These are phyloP conservation scores for Pachysolen tannophilus DNA, from an alignment of 805 yeast genomes.

Conservation along the genomic window DNA sequence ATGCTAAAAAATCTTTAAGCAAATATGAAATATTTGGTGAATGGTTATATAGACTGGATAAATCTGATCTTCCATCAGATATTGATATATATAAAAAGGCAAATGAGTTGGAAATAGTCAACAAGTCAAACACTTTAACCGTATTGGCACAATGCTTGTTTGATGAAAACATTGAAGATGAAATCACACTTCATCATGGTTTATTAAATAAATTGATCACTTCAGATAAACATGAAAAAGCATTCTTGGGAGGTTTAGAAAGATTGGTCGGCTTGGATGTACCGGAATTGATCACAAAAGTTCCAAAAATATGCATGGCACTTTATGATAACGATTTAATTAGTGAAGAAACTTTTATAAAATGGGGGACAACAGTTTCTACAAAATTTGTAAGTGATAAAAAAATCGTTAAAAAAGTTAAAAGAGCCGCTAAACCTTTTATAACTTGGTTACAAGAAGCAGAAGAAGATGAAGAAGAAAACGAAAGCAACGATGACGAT, in stretches of 20 bases:
- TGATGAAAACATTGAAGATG: slow-evolving; percentile 64
- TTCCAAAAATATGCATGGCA: slow-evolving; percentile 77
- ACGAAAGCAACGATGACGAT: no score
- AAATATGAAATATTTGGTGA: slow-evolving; percentile 77
- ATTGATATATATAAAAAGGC: slow-evolving; percentile 91
- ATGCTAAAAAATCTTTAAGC: slow-evolving; percentile 32
- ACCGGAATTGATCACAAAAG: slow-evolving; percentile 53
- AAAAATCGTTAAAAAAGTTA: slow-evolving; percentile 85
- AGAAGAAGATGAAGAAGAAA: slow-evolving; percentile 62
- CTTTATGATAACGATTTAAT: slow-evolving; percentile 79
- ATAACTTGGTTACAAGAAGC: slow-evolving; percentile 93
- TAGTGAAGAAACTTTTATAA: slow-evolving; percentile 71
- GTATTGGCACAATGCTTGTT: slow-evolving; percentile 89
- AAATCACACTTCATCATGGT: slow-evolving; percentile 74
- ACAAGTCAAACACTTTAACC: slow-evolving; percentile 72
- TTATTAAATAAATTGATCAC: slow-evolving; percentile 71
- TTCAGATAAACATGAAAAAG: slow-evolving; percentile 66
- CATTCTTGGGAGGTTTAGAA: slow-evolving; percentile 93
- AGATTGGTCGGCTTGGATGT: slow-evolving; percentile 81
- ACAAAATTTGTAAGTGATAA: slow-evolving; percentile 84
- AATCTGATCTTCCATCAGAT: slow-evolving; percentile 64
- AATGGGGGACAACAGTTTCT: slow-evolving; percentile 88
- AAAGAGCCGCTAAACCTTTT: slow-evolving; percentile 95
- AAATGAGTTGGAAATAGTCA: slow-evolving; percentile 63
- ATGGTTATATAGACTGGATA: slow-evolving; percentile 54